Evolutionary conservation across 768 basidiomycete species (phyloP), one percentile per base, ranked within the genome.

Genomic region (Rhodosporidiobolus sp.): DNA sequence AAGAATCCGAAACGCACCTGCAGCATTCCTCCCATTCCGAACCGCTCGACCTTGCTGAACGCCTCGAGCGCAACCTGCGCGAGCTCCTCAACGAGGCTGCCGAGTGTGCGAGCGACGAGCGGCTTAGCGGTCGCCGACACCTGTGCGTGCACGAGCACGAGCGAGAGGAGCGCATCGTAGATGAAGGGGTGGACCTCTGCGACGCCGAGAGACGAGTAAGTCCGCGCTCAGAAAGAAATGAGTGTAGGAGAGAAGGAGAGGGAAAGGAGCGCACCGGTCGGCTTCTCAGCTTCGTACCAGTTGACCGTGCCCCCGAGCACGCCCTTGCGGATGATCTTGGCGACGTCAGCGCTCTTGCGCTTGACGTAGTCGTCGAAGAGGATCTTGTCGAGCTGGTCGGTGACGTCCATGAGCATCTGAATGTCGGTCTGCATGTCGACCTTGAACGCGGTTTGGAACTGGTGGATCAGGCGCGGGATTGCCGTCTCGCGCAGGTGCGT

Each of bases 21-120:
- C 55, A 99, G 85, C 96, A 98, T 98, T 16, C 96, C 96, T 43
- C 96, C 96, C 89, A 97, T 96, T 26, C 94, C 94, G 79, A 96
- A 97, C 60, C 89, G 86, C 78, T 89, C 89, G 53, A 98, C 88
- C 81, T 94, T 89, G 76, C 86, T 86, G 86, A 99, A 94, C 81
- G 89, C 91, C 22, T 84, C 85, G 65, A 97, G 83, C 0, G 94
- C 90, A 77, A 94, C 92, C 16, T 87, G 85, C 22, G 93, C 90
- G 26, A 95, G 83, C 69, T 90, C 89, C 71, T 92, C 89, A 22
- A 94, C 89, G 24, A 97, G 85, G 26, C 88, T 84, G 69, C 88
- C 87, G 56, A 98, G 83, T 35, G 88, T 88, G n/a, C 94, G 87
- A 55, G 92, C 87, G 35, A 98, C 85, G 53, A 95, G 85, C 14